A percentile compares a stretch with the other conserved stretches of the same genome.
Evolutionary conservation across 768 basidiomycete genomes (phyloP).

Genomic region (Termitomyces sp.): DNA sequence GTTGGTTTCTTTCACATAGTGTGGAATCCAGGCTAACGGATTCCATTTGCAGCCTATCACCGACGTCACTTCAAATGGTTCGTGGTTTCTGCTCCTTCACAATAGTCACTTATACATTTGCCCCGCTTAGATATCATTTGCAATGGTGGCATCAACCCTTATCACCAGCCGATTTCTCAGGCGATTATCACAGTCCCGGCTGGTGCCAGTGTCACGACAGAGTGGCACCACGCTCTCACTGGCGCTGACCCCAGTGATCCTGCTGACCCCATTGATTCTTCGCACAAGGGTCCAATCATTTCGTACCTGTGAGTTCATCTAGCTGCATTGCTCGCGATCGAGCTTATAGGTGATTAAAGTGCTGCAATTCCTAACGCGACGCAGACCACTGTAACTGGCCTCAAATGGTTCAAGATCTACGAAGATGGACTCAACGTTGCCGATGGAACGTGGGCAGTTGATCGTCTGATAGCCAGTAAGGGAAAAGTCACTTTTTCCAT

Average conservation of each 20-base stretch:
- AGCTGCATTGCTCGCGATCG: background rate
- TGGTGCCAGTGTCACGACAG: slow-evolving; percentile 48
- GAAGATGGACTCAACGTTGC: slow-evolving; percentile 37
- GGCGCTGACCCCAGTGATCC: slow-evolving; percentile 39
- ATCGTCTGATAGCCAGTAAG: slow-evolving; percentile 43
- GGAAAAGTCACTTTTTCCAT: slow-evolving; percentile 47
- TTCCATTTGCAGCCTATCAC: slow-evolving; percentile 42
- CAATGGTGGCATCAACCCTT: slow-evolving; percentile 59
- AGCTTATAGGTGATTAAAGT: slow-evolving; percentile 24
- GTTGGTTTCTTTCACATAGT: slow-evolving; percentile 1
- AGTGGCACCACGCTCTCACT: slow-evolving; percentile 48
- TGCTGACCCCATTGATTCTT: slow-evolving; percentile 45
- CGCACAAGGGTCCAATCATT: slow-evolving; percentile 52
- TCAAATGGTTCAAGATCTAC: slow-evolving; percentile 55
- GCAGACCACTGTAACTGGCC: slow-evolving; percentile 42
- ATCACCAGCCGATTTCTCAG: slow-evolving; percentile 42
- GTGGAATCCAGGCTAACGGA: background rate
- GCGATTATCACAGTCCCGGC: slow-evolving; percentile 48
- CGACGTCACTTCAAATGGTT: slow-evolving; percentile 51
- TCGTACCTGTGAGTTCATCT: slow-evolving; percentile 42
- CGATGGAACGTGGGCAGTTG: slow-evolving; percentile 41
- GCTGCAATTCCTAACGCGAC: slow-evolving; percentile 44
- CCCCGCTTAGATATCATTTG: slow-evolving; percentile 38
- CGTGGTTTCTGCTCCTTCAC: background rate
- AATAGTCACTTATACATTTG: background rate